Base-by-base conservation (phyloP, 768 basidiomycete species). In the Auriscalpium orientale region DNA sequence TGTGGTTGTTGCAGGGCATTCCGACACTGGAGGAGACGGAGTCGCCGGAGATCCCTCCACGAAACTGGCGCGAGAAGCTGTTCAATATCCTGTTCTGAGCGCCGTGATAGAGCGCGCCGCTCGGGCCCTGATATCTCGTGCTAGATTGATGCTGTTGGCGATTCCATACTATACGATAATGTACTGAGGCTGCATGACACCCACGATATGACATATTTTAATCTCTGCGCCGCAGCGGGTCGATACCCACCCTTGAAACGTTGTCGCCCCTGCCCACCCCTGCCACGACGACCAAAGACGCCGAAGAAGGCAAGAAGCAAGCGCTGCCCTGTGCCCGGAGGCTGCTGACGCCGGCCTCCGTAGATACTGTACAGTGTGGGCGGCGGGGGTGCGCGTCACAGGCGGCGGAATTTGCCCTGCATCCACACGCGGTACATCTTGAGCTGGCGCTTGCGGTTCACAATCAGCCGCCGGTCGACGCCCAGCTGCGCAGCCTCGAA, bases 371-470 rank as follows among this genome's bases (percentile, higher is more conserved):
- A n/a, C n/a, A n/a, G n/a, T n/a, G n/a, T n/a, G n/a, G n/a, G n/a
- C n/a, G n/a, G 28, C 22, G 22, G 3, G 22, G 2, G 22, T 5
- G 22, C 7, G n/a, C n/a, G 40, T 53, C 28, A 54, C 33, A 54
- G 22, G 67, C 86, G 89, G 56, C 76, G 74, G 65, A 92, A 92
- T 66, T 85, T 87, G 0, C 82, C 90, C 70, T 95, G 92, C 84
- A 94, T 83, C 92, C 92, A 95, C 0, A 94, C 88, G 47, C 97
- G 77, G 68, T 95, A 98, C 97, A 99, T 99, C 71, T 95, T 95
- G 51, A 97, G 72, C 71, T 94, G 89, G 56, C 91, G 77, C 72
- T 97, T 98, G 47, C 97, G 79, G 66, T 99, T 99, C 52, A 99
- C 85, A 46, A 98, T 76, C 55, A 99, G 71, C 45, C 97, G 79